Base-by-base conservation (phyloP, 495 filamentous ascomycete species). In the Physcia stellaris region DNA sequence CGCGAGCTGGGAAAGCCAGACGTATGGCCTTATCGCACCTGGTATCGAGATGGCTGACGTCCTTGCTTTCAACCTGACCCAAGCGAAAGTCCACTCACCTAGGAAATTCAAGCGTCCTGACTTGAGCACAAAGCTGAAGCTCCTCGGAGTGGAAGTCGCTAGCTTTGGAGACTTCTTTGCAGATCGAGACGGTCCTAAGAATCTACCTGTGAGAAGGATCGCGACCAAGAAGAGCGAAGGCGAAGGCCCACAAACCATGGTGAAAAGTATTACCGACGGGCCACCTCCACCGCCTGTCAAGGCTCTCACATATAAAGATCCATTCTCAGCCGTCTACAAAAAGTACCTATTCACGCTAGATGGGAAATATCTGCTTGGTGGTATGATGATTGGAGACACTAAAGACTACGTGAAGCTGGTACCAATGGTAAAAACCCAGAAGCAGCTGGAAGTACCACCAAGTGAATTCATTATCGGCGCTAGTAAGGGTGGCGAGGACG, bases 351-450 rank as follows among this genome's bases (percentile, higher is more conserved):
- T 94, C 48, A 93, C 87, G 2, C 57, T 79, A 53, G 88, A 96
- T 53, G 88, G 88, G 17, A 93, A 94, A 53, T 90, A 85, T 55
- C 63, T 96, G 2, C 73, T 96, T 5, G 88, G 88, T 13, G 88
- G 88, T 2, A 96, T 96, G 87, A 94, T 96, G 82, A 94, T 96
- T 41, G 88, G 88, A 24, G 88, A 96, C 57, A 94, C 86, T 0
- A 79, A 72, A 42, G 88, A 96, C 57, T 96, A 94, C 54, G 71
- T 94, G 58, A 94, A 93, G 51, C 62, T 96, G 28, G 88, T 94
- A 5, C 82, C 85, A n/a, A 79, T 94, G 68, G 87, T 92, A 22
- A 96, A 90, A 61, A 75, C 68, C 41, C 81, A 87, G 48, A 94
- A 92, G 54, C 62, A 68, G 48, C 65, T 96, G 2, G 82, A 93